Conservation (phyloP, 257 asterid genomes). For the Handroanthus guayacan region DNA sequence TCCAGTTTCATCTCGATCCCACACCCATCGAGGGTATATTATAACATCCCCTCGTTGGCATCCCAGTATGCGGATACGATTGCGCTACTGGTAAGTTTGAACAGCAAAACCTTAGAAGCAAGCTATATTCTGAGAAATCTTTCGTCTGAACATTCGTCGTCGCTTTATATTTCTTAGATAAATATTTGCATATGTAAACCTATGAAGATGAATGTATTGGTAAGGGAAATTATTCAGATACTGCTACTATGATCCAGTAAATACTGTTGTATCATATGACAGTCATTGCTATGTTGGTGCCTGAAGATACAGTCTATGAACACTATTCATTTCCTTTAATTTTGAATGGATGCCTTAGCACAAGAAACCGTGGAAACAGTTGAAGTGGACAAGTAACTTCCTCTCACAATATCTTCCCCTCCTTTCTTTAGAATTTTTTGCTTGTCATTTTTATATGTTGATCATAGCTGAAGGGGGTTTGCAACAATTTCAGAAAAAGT, state of each 20-base stretch:
- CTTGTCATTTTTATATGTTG: no score
- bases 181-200: slow-evolving; percentile 14
- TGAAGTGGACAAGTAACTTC: no score
- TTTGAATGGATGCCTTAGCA: no score
- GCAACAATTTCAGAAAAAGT: no score
- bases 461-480: no score
- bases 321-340: no score
- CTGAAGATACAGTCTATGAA: no score
- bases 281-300: not conserved
- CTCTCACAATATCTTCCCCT: no score
- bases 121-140: slow-evolving; percentile 24
- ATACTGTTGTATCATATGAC: not conserved
- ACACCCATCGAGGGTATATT: not conserved
- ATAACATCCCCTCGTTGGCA: not conserved
- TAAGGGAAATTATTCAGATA: slow-evolving; percentile 8
- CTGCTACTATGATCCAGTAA: slow-evolving; percentile 24
- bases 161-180: not conserved
- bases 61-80: slow-evolving; percentile 8
- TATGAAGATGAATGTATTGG: slow-evolving; percentile 34
- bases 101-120: slow-evolving; percentile 1
- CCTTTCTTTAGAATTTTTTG: no score
- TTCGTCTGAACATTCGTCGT: not conserved
- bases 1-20: not conserved
- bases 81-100: slow-evolving; percentile 9
- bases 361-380: no score